Conservation (phyloP, 2,329 filamentous ascomycete genomes). For the Neofusicoccum sp. region DNA sequence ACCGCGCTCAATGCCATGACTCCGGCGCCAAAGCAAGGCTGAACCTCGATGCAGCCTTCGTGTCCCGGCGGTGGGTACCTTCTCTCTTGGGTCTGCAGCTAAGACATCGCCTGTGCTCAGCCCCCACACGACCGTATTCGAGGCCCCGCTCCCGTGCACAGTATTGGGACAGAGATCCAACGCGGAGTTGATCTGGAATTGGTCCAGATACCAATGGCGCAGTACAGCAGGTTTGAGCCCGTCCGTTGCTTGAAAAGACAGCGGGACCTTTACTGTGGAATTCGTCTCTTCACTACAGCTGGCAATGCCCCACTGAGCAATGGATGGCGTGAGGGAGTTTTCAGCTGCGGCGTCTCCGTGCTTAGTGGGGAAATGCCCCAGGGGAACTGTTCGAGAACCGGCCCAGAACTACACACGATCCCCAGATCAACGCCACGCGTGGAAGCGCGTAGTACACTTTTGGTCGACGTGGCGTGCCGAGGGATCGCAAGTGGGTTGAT, state of each 20-base stretch:
- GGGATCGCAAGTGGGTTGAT: constrained; percentile 11
- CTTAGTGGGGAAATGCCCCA: background rate
- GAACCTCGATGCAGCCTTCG: background rate
- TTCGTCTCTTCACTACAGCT: background rate
- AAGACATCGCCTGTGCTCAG: background rate
- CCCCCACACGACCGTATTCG: background rate
- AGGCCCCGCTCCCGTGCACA: background rate
- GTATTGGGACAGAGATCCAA: background rate
- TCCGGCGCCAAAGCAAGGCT: background rate
- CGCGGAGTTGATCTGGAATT: background rate
- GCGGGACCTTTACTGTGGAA: background rate
- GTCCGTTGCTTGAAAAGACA: background rate
- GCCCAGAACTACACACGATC: constrained; percentile 7
- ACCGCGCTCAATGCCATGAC: constrained; percentile 7
- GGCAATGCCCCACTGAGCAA: constrained; percentile 4
- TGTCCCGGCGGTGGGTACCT: constrained; percentile 8
- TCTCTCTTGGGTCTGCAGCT: constrained; percentile 4
- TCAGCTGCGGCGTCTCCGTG: constrained; percentile 7
- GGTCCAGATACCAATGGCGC: background rate
- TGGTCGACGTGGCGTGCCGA: background rate
- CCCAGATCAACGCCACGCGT: constrained; percentile 6
- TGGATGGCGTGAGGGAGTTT: background rate
- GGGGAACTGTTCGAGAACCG: constrained; percentile 2
- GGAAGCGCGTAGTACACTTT: background rate
- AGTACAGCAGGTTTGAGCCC: background rate